Percentiles rank a stretch among this genome's conserved stretches.
phyloP scores from a whole-genome alignment of 805 yeast species.

The Ogataea pini region DNA sequence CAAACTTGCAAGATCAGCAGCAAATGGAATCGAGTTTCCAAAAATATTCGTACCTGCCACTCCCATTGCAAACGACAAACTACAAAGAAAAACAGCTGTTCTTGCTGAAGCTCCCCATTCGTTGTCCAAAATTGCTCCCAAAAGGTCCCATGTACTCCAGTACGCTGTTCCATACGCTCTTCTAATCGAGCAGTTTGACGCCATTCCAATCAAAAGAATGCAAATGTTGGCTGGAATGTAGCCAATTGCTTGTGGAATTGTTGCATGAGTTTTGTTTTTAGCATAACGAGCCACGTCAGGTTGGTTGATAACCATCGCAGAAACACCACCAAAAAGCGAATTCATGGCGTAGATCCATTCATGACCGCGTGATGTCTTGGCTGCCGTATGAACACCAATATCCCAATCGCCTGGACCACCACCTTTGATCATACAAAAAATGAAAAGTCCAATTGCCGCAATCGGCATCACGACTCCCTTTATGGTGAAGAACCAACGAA shows the following conservation, averaged over 20 bases:
- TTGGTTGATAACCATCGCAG: constrained; percentile 32
- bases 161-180: constrained; percentile 27
- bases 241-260: constrained; percentile 23
- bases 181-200: constrained; percentile 18
- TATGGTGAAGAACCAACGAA: constrained; percentile 23
- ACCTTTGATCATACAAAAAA: constrained; percentile 24
- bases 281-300: constrained; percentile 33
- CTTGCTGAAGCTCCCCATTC: constrained; percentile 33
- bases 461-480: constrained; percentile 24
- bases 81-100: constrained; percentile 27
- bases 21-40: constrained; percentile 31
- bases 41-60: constrained; percentile 35
- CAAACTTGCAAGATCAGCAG: constrained; percentile 31
- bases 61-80: constrained; percentile 23
- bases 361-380: constrained; percentile 14
- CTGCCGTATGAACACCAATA: constrained; percentile 12
- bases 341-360: constrained; percentile 25
- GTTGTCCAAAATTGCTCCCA: constrained; percentile 29
- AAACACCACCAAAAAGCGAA: constrained; percentile 28
- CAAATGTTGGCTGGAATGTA: constrained; percentile 21
- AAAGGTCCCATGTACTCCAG: constrained; percentile 34
- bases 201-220: constrained; percentile 25
- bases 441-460: constrained; percentile 24
- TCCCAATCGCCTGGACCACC: constrained; percentile 22
- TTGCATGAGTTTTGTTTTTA: constrained; percentile 16